phyloP scores from a whole-genome alignment of 1,139 yeast genomes.

The Pichia sp. region DNA sequence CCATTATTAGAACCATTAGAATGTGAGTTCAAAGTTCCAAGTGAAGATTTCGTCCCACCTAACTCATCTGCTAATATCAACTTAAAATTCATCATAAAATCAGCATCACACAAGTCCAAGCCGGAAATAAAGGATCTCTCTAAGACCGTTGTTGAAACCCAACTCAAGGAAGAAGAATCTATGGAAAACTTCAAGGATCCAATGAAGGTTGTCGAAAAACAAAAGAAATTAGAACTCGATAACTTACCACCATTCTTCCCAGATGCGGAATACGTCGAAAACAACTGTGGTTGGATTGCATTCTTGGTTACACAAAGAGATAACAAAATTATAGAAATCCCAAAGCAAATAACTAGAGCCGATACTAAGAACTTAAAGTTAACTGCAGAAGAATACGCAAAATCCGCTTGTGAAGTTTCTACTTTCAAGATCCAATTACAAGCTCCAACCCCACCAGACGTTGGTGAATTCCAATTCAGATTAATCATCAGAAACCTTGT shows the following conservation, averaged over 20 bases:
- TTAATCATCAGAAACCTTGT: constrained; percentile 61
- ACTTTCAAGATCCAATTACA: constrained; percentile 73
- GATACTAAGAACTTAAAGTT: constrained; percentile 57
- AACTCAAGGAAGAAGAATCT: constrained; percentile 48
- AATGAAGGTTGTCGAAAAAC: constrained; percentile 56
- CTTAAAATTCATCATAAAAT: constrained; percentile 71
- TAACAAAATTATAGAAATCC: constrained; percentile 71
- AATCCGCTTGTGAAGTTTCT: constrained; percentile 53
- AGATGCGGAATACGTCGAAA: constrained; percentile 35
- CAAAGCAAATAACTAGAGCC: constrained; percentile 51
- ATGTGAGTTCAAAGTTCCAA: constrained; percentile 83
- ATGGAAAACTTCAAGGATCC: constrained; percentile 75
- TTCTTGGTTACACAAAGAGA: constrained; percentile 71
- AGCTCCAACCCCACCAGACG: constrained; percentile 66
- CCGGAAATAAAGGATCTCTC: constrained; percentile 44
- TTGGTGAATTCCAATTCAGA: constrained; percentile 65
- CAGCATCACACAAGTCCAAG: constrained; percentile 62
- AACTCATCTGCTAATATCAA: constrained; percentile 70
- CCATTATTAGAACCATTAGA: constrained; percentile 71
- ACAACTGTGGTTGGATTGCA: constrained; percentile 58
- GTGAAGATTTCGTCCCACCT: constrained; percentile 78
- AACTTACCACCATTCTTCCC: constrained; percentile 80
- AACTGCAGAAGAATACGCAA: constrained; percentile 47
- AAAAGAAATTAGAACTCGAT: constrained; percentile 58
- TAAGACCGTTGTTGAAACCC: constrained; percentile 34